These are phyloP conservation scores for Grifola frondosa DNA, from an alignment of 1,284 basidiomycete species.

Conservation along the genomic window DNA sequence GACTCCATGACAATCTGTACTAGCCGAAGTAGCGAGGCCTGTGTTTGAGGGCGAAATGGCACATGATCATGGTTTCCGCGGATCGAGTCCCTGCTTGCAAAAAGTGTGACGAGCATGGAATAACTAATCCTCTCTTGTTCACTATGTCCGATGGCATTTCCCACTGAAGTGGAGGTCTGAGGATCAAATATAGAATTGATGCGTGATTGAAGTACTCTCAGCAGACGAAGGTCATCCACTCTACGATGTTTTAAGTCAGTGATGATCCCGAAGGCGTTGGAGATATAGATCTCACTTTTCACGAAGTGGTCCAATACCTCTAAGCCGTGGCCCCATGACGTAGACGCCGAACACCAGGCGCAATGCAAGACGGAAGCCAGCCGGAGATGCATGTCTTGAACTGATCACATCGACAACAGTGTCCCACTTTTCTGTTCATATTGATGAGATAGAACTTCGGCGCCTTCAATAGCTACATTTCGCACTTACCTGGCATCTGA, in stretches of 20 bases:
- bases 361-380: slow-evolving; percentile 55
- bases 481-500: slow-evolving; percentile 60
- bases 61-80: background rate
- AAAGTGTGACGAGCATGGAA: slow-evolving; percentile 55
- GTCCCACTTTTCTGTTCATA: slow-evolving; percentile 56
- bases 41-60: slow-evolving; percentile 47
- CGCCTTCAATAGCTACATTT: too few relatives aligned
- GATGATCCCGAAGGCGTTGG: background rate
- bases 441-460: too few relatives aligned
- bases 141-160: background rate
- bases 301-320: background rate
- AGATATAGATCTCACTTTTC: background rate
- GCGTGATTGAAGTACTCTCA: slow-evolving; percentile 1
- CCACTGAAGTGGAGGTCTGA: background rate
- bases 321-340: slow-evolving; percentile 46
- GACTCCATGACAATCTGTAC: slow-evolving; percentile 41
- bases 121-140: slow-evolving; percentile 40
- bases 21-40: slow-evolving; percentile 43
- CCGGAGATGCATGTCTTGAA: slow-evolving; percentile 52
- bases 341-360: slow-evolving; percentile 54
- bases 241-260: background rate
- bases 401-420: slow-evolving; percentile 43
- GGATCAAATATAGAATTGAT: background rate
- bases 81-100: slow-evolving; percentile 35
- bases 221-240: background rate